phyloP scores from a whole-genome alignment of 306 rosid genomes.

The Cicer yamashitae region DNA sequence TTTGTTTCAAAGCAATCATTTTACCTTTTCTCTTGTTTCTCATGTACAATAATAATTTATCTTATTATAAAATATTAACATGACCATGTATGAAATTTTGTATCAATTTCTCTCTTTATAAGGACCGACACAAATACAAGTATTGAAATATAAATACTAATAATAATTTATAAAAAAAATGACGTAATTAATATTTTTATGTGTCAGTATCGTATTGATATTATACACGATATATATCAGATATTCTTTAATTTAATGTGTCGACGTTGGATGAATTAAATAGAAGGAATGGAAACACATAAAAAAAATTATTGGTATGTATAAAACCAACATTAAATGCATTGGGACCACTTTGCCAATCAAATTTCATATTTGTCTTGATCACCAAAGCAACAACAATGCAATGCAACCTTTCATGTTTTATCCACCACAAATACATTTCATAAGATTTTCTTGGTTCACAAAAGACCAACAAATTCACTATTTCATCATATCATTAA shows the following conservation, averaged over 20 bases:
- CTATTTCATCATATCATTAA: constrained; percentile 44
- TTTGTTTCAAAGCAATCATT: constrained; percentile 12
- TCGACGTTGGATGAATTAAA: neutral
- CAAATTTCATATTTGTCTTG: constrained; percentile 44
- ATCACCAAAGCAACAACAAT: constrained; percentile 31
- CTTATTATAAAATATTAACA: too few species aligned
- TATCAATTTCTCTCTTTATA: too few species aligned
- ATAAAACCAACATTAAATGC: constrained; percentile 44
- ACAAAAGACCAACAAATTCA: constrained; percentile 54
- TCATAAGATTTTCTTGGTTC: constrained; percentile 56
- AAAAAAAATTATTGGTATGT: neutral
- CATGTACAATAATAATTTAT: neutral
- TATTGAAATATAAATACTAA: too few species aligned
- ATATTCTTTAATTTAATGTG: too few species aligned
- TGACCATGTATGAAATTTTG: neutral
- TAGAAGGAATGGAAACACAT: neutral
- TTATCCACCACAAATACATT: constrained; percentile 50
- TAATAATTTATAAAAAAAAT: too few species aligned
- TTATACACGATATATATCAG: too few species aligned
- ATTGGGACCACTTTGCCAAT: constrained; percentile 42
- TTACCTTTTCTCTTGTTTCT: neutral
- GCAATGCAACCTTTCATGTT: constrained; percentile 46
- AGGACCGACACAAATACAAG: too few species aligned
- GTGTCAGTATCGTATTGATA: too few species aligned
- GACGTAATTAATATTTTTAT: too few species aligned